Evolutionary conservation across 1,284 basidiomycete genomes (phyloP).

Genomic region (Moesziomyces sp.): DNA sequence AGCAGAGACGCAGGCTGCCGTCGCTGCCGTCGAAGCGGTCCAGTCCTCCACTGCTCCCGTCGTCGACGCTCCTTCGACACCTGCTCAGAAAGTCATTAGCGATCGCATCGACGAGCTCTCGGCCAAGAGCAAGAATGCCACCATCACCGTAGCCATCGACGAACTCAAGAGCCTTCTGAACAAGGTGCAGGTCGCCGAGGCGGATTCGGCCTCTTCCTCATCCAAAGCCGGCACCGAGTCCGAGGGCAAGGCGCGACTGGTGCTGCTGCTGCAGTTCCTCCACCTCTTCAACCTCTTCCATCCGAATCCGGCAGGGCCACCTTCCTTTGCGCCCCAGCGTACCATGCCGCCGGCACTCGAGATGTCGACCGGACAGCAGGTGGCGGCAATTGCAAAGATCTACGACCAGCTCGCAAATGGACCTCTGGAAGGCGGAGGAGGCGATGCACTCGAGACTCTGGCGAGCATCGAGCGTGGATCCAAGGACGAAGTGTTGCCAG

Average conservation of each 20-base stretch:
- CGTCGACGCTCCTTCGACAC: slow-evolving; percentile 3
- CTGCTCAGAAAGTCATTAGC: slow-evolving; percentile 32
- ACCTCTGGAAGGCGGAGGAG: slow-evolving; percentile 39
- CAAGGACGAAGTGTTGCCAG: slow-evolving; percentile 32
- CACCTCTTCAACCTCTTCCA: slow-evolving; percentile 52
- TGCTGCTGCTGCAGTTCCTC: slow-evolving; percentile 50
- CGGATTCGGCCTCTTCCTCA: slow-evolving; percentile 1
- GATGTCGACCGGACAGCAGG: slow-evolving; percentile 44
- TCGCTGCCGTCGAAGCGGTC: slow-evolving; percentile 34
- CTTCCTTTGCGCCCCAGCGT: slow-evolving; percentile 28
- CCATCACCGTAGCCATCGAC: slow-evolving; percentile 29
- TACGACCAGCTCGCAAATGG: slow-evolving; percentile 49
- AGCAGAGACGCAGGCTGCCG: slow-evolving; percentile 37
- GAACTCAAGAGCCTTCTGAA: slow-evolving; percentile 31
- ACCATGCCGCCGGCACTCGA: slow-evolving; percentile 35
- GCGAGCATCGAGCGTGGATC: slow-evolving; percentile 32
- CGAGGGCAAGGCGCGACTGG: slow-evolving; percentile 24
- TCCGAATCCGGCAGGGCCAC: slow-evolving; percentile 23
- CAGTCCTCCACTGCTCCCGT: slow-evolving; percentile 6
- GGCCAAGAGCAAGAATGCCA: slow-evolving; percentile 21
- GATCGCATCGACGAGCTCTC: slow-evolving; percentile 21
- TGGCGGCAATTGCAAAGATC: slow-evolving; percentile 37
- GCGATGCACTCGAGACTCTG: slow-evolving; percentile 40
- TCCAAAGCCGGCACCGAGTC: slow-evolving; percentile 6
- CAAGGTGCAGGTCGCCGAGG: slow-evolving; percentile 28